phyloP scores from a whole-genome alignment of 768 basidiomycete species.

The Tylopilus plumbeoviolaceoides region DNA sequence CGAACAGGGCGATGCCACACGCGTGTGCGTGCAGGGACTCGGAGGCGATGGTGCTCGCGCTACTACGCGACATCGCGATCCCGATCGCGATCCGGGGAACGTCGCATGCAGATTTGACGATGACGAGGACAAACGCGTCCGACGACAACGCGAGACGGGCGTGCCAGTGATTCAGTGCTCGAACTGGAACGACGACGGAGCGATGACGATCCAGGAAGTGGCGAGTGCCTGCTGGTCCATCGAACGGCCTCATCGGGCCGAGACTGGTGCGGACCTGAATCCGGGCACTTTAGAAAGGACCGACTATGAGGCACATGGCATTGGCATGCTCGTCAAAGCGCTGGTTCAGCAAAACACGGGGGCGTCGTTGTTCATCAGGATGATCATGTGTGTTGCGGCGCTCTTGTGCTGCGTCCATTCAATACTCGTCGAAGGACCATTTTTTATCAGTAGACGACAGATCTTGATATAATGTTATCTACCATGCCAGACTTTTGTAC shows the following conservation, averaged over 20 bases:
- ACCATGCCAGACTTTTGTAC: background rate
- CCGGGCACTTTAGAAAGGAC: background rate
- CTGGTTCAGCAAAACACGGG: conserved; percentile 13
- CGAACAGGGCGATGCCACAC: no score
- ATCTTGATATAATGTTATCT: background rate
- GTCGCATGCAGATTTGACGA: background rate
- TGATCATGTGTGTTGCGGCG: background rate
- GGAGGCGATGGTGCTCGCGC: no score
- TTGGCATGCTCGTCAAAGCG: conserved; percentile 17
- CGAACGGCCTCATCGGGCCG: background rate
- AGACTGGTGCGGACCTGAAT: background rate
- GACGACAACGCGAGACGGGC: background rate
- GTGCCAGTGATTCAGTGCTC: background rate
- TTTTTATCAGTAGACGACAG: background rate
- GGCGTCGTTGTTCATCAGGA: conserved; percentile 8
- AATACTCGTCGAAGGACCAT: background rate
- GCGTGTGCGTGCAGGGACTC: no score
- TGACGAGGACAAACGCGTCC: background rate
- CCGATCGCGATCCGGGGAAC: background rate
- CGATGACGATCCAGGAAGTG: no score
- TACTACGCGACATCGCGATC: background rate
- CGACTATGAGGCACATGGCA: conserved; percentile 14
- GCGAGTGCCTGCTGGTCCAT: no score
- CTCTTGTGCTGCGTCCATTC: conserved; percentile 5
- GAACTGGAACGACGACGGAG: background rate